A percentile compares a stretch with the other conserved stretches of the same genome.
Evolutionary conservation across 1,139 yeast genomes (phyloP).

Genomic region (Candida sojae): DNA sequence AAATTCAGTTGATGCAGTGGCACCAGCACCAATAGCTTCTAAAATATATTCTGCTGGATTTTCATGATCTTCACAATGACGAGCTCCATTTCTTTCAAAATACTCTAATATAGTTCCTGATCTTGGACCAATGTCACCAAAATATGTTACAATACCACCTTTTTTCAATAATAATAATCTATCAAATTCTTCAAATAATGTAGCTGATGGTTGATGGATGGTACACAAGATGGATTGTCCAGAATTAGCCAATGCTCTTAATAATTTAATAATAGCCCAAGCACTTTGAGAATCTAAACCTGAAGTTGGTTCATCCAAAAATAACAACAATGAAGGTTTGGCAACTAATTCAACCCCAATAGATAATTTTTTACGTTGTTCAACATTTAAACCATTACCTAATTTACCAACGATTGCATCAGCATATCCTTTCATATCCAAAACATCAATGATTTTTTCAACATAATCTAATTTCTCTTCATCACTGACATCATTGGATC

Average conservation of each 20-base stretch:
- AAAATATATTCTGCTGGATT: slow-evolving; percentile 71
- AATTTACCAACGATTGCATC: slow-evolving; percentile 61
- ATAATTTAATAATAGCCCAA: slow-evolving; percentile 78
- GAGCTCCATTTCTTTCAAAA: slow-evolving; percentile 71
- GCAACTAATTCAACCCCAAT: slow-evolving; percentile 88
- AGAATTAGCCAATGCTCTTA: slow-evolving; percentile 71
- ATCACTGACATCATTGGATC: slow-evolving; percentile 39
- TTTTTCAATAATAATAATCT: slow-evolving; percentile 67
- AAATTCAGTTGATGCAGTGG: slow-evolving; percentile 50
- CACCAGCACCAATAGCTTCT: slow-evolving; percentile 68
- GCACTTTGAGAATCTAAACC: slow-evolving; percentile 93
- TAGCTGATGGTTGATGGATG: slow-evolving; percentile 83
- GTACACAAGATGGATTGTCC: slow-evolving; percentile 87
- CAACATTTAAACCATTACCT: slow-evolving; percentile 64
- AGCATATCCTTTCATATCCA: slow-evolving; percentile 64
- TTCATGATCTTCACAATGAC: slow-evolving; percentile 50
- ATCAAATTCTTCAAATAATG: slow-evolving; percentile 75
- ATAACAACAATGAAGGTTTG: slow-evolving; percentile 76
- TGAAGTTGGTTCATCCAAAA: slow-evolving; percentile 91
- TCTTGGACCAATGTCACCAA: slow-evolving; percentile 74
- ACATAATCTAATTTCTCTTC: slow-evolving; percentile 53
- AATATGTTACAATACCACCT: slow-evolving; percentile 81
- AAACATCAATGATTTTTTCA: slow-evolving; percentile 54
- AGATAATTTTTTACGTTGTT: slow-evolving; percentile 65
- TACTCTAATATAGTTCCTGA: slow-evolving; percentile 62